Base-by-base conservation (phyloP, 139 green algal genomes). In the Haematococcus lacustris region DNA sequence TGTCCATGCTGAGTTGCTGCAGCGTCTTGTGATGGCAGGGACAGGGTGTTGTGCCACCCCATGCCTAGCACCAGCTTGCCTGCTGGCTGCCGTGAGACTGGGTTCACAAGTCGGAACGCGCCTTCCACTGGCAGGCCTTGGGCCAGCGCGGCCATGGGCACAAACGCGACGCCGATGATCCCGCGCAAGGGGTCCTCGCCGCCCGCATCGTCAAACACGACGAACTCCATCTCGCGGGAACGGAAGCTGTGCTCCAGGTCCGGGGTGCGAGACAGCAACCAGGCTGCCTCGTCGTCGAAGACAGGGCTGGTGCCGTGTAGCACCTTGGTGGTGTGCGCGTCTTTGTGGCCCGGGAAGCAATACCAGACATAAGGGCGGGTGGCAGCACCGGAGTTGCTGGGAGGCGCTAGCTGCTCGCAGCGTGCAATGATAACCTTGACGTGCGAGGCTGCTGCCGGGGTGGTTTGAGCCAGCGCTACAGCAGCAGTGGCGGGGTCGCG, bases 11-110 rank as follows among this genome's bases (percentile, higher is more conserved):
- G 37, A 21, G 43, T 51, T 67, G 69, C 51, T 59, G 51, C 51
- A 26, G 21, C 2, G 51, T 7, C 40, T 38, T 66, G 32, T 61
- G 51, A 7, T 28, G 75, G 71, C 38, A 85, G 73, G 5, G 57
- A 23, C 68, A 85, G 72, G 7, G 75, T 72, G 73, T 85, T 85
- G 75, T 81, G 75, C 79, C 79, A 85, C 26, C 72, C 75, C 63
- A 85, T 39, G 32, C 79, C 75, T 33, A 85, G 63, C 40, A 85
- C 68, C 25, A 78, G 3, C 47, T 62, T 53, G 25, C 79, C 79
- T 25, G 79, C 79, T 1, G 76, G 51, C 62, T 81, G 63, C 39
- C 68, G 60, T 1, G 66, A 77, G 62, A 84, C 39, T 34, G 79
- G 79, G 74, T 84, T 78, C 39, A 73, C 73, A 23, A 84, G 67